Conservation (phyloP, 139 green algal genomes). For the Coelastrella sp. region DNA sequence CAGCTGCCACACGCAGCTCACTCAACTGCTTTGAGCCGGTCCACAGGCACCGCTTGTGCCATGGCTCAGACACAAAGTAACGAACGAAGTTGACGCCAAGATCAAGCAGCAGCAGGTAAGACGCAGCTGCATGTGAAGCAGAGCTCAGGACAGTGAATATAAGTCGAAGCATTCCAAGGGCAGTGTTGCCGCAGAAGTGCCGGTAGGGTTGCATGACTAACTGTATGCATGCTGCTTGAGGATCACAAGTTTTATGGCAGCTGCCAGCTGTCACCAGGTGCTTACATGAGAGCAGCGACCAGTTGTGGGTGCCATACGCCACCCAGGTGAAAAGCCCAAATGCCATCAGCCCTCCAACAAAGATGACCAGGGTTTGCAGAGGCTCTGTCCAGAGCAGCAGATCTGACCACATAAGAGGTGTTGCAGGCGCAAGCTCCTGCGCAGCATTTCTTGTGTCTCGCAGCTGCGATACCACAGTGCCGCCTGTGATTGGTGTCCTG, state of each 20-base stretch:
- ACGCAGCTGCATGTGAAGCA: constrained; percentile 1
- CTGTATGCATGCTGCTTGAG: not conserved
- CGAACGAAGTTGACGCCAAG: constrained; percentile 46
- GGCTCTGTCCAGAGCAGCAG: constrained; percentile 40
- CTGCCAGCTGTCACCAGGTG: not conserved
- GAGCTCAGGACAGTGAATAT: not conserved
- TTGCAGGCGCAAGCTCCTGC: too few species aligned
- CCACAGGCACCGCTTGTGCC: constrained; percentile 36
- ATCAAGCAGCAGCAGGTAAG: constrained; percentile 43
- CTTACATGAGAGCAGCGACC: constrained; percentile 39
- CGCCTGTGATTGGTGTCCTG: not conserved
- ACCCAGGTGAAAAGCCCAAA: constrained; percentile 30
- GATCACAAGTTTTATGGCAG: not conserved
- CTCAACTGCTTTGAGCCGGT: constrained; percentile 14
- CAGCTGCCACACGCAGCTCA: not conserved
- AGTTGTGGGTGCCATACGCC: constrained; percentile 24
- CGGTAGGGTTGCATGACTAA: not conserved
- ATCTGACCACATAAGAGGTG: not conserved
- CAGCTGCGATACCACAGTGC: not conserved
- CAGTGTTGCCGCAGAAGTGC: not conserved
- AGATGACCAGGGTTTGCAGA: constrained; percentile 21
- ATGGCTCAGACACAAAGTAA: constrained; percentile 42
- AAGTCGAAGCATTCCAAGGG: not conserved
- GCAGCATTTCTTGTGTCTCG: not conserved
- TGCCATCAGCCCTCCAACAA: not conserved